phyloP scores from a whole-genome alignment of 306 rosid species.

The Dryas octopetala region DNA sequence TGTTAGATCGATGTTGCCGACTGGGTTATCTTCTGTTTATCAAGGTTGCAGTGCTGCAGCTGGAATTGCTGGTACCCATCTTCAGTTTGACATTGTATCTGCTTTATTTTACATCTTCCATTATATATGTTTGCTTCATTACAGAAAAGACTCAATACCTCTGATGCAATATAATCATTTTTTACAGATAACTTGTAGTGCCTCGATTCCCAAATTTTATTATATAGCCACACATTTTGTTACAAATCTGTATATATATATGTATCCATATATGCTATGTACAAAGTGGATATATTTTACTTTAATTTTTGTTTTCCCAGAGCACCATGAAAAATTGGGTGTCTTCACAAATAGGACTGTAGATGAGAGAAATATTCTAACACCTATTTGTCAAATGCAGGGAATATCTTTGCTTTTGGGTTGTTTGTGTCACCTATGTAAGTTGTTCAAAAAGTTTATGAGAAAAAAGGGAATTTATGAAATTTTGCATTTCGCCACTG shows the following conservation, averaged over 20 bases:
- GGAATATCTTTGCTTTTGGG: conserved; percentile 41
- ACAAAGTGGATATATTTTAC: not conserved
- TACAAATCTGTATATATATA: not conserved
- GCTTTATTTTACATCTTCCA: not conserved
- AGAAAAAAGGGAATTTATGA: not conserved
- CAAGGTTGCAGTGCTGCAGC: conserved; percentile 28
- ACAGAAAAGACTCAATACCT: no score
- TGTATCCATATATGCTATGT: not conserved
- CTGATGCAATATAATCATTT: no score
- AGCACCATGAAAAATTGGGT: not conserved
- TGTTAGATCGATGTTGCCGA: conserved; percentile 13
- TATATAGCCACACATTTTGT: not conserved
- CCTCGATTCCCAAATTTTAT: not conserved
- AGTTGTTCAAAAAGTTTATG: conserved; percentile 9
- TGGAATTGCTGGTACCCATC: conserved; percentile 42
- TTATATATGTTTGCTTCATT: not conserved
- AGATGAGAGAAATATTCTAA: not conserved
- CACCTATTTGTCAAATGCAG: conserved; percentile 26
- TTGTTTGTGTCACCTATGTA: conserved; percentile 46
- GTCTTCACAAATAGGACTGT: not conserved
- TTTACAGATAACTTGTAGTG: not conserved
- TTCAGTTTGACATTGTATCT: not conserved
- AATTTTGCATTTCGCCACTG: not conserved
- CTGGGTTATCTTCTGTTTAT: conserved; percentile 33
- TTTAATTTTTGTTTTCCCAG: not conserved